Base-by-base conservation (phyloP, 139 green algal genomes). In the Spirogloea muscicola region DNA sequence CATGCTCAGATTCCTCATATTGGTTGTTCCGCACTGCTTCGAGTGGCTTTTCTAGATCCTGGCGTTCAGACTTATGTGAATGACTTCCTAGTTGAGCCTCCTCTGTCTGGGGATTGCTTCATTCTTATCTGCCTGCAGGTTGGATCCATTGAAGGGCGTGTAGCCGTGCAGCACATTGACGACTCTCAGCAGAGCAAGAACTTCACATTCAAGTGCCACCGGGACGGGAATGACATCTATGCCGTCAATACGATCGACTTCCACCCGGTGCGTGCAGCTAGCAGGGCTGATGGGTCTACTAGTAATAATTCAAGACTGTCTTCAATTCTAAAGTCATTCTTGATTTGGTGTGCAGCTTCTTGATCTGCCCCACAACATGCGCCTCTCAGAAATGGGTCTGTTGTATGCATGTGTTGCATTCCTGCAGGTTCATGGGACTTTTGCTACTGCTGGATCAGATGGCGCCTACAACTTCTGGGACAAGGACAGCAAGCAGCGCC, bases 381-480 rank as follows among this genome's bases (percentile, higher is more conserved):
- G n/a, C n/a, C n/a, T n/a, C n/a, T n/a, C n/a, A n/a, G n/a, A n/a
- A n/a, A n/a, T n/a, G n/a, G n/a, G n/a, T n/a, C n/a, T n/a, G n/a
- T n/a, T n/a, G n/a, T n/a, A n/a, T n/a, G n/a, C n/a, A n/a, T n/a
- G n/a, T n/a, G n/a, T n/a, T n/a, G 43, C 43, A 51, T 10, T 51
- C 43, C 43, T 4, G 49, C 34, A 79, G 71, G 76, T 75, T 60
- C 88, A 88, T 76, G 88, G 89, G 52, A 97, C 93, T 0, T 98
- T 98, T 84, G 89, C 91, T 0, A 98, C 93, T 2, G 82, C 91
- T 0, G 93, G 93, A 33, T 87, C 86, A 1, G 93, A 98, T 60
- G 94, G 93, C 40, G 87, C 87, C 2, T 98, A 93, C 85, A 97
- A 97, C 85, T 98, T 98, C 66, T 98, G 94, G 94, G 94, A 97